Evolutionary conservation across 495 filamentous ascomycete genomes (phyloP).

Genomic region (Pyronema domesticum): DNA sequence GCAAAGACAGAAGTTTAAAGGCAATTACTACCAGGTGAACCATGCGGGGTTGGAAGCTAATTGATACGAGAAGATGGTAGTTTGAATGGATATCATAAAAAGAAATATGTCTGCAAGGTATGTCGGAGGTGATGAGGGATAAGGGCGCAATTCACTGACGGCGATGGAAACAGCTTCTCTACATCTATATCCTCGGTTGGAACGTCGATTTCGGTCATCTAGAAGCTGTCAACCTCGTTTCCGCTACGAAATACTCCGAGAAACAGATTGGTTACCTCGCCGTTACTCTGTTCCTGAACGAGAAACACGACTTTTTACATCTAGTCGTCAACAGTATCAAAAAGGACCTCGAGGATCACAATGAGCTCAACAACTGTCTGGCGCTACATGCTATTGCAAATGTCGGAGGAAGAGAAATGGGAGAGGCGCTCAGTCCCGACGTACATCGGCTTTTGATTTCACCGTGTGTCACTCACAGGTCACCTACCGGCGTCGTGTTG

Average conservation of each 20-base stretch:
- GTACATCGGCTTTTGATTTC: slow-evolving; percentile 92
- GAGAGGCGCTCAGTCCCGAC: slow-evolving; percentile 79
- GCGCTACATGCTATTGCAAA: slow-evolving; percentile 98
- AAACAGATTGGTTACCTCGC: slow-evolving; percentile 99
- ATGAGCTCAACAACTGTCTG: slow-evolving; percentile 93
- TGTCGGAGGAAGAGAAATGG: slow-evolving; percentile 92
- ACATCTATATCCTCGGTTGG: slow-evolving; percentile 98
- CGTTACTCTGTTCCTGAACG: slow-evolving; percentile 92
- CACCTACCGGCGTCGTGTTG: background rate
- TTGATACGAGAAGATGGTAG: slow-evolving; percentile 45
- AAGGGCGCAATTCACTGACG: background rate
- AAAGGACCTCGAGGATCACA: slow-evolving; percentile 85
- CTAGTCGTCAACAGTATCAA: slow-evolving; percentile 96
- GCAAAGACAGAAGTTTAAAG: slow-evolving; percentile 58
- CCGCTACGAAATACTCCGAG: slow-evolving; percentile 91
- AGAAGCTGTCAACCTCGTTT: slow-evolving; percentile 94
- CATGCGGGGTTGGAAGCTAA: background rate
- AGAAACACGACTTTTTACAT: slow-evolving; percentile 89
- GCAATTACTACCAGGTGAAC: slow-evolving; percentile 25
- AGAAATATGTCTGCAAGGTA: slow-evolving; percentile 99
- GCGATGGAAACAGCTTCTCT: slow-evolving; percentile 45
- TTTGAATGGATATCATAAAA: slow-evolving; percentile 92
- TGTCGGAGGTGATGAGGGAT: background rate
- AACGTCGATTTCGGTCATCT: slow-evolving; percentile 98
- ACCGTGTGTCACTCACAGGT: slow-evolving; percentile 44